Evolutionary conservation across 345 rosid genomes (phyloP), one percentile per base, ranked within the genome.

Genomic region (Euphorbia pulcherrima): DNA sequence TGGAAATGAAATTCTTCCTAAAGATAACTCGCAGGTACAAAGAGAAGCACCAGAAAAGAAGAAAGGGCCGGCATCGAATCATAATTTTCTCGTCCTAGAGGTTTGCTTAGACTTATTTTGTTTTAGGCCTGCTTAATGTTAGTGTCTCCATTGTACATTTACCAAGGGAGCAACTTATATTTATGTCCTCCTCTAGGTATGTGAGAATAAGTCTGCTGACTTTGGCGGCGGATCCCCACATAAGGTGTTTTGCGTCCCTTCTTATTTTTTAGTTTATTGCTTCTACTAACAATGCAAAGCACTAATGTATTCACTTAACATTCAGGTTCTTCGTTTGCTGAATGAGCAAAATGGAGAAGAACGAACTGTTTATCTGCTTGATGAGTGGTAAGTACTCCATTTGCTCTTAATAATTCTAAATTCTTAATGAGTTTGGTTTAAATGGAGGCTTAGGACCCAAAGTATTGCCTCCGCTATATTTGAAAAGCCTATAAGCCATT

Each of bases 311-410:
- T 28, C 7, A 54, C 51, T 66, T 81, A 35, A 27, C 65, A 65
- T 82, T 68, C 85, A 94, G 99, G 97, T 84, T 77, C 92, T 94
- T 82, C 93, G 95, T 70, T 68, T 94, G 74, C 79, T 94, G 79
- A 84, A 89, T 68, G 99, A 94, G 83, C 83, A 75, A 79, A 85
- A 82, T 74, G 99, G 95, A 78, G 92, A 82, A 80, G 96, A 94
- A 75, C 73, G 82, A 40, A 80, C 87, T 55, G 87, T 94, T 66
- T 84, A 70, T 74, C 82, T 94, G 77, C 83, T 80, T 86, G 96
- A 88, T 69, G 96, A 91, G 71, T 94, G 99, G 99, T 94, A 76
- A 37, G 75, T 62, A 51, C 48, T 54, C 64, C 13, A 44, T 21
- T 30, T 16, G 20, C 17, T n/a, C 21, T 6, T 1, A 59, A 59